phyloP scores from a whole-genome alignment of 169 alveolate genomes.

The Plasmodium gonderi region DNA sequence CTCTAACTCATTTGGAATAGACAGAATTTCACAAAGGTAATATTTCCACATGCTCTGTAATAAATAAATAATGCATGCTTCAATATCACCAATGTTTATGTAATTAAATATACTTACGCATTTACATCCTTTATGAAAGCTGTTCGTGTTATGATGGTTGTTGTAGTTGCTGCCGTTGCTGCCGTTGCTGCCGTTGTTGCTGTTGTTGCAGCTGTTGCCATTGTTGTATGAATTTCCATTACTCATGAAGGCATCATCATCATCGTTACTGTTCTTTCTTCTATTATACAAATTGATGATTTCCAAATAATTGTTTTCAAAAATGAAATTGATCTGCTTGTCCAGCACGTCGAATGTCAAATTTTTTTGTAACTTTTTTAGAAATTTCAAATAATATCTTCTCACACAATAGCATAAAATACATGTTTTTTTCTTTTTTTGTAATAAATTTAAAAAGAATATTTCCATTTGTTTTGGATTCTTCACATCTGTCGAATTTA shows the following conservation, averaged over 20 bases:
- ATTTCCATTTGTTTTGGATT: conserved; percentile 41
- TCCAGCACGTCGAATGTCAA: conserved; percentile 19
- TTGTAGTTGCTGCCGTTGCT: neutral
- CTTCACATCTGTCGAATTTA: neutral
- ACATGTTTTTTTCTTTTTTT: conserved; percentile 46
- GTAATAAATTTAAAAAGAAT: conserved; percentile 31
- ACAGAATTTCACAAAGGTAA: conserved; percentile 41
- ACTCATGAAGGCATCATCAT: too few relatives aligned
- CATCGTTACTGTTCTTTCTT: neutral
- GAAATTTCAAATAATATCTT: conserved; percentile 25
- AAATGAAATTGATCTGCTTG: conserved; percentile 37
- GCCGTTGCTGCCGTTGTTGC: neutral
- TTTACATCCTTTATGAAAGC: too few relatives aligned
- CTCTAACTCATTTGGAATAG: conserved; percentile 61
- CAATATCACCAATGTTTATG: conserved; percentile 26
- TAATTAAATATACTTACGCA: conserved; percentile 52
- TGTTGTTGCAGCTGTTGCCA: neutral
- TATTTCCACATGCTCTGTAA: conserved; percentile 24
- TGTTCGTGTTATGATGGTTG: neutral
- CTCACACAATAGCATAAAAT: conserved; percentile 65
- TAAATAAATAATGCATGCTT: conserved; percentile 63
- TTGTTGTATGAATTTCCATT: too few relatives aligned
- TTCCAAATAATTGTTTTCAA: conserved; percentile 55
- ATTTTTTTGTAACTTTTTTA: conserved; percentile 38
- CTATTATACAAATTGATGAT: conserved; percentile 7